phyloP scores from a whole-genome alignment of 2,329 filamentous ascomycete genomes.

The Alternaria atra region DNA sequence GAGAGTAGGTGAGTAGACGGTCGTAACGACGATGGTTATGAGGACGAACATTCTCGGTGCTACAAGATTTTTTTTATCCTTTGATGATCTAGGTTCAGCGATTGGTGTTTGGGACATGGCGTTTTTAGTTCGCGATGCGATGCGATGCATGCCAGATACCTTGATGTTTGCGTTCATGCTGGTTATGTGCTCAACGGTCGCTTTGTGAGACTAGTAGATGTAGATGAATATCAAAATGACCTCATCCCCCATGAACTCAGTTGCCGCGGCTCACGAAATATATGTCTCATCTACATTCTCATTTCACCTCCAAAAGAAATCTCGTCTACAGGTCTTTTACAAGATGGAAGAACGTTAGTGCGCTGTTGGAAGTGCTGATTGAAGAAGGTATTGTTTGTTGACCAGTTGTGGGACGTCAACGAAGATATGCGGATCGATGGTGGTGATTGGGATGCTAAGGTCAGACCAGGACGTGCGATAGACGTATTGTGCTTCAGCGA shows the following conservation, averaged over 20 bases:
- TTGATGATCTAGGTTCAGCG: not conserved
- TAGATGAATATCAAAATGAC: not conserved
- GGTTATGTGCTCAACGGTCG: not conserved
- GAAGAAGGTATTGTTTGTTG: conserved; percentile 87
- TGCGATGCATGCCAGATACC: not conserved
- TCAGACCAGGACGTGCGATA: conserved; percentile 20
- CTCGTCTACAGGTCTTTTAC: conserved; percentile 13
- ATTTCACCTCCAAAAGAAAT: not conserved
- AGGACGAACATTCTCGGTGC: not conserved
- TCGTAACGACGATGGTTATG: not conserved
- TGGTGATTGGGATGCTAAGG: conserved; percentile 58
- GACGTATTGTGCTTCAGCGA: conserved; percentile 6
- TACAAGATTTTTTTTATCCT: not conserved
- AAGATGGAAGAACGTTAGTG: conserved; percentile 17
- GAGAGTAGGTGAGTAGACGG: not conserved
- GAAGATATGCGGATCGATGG: conserved; percentile 91
- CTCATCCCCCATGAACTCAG: too few species aligned
- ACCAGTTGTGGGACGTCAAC: conserved; percentile 73
- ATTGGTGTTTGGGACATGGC: not conserved
- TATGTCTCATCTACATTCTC: too few species aligned
- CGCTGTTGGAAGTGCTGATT: conserved; percentile 95
- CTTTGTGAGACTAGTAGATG: not conserved
- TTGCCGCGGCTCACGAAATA: too few species aligned
- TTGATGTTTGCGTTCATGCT: not conserved
- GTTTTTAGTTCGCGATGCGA: not conserved